Base-by-base conservation (phyloP, 192 early-diverging fungal species). In the Backusella tarrabulga region DNA sequence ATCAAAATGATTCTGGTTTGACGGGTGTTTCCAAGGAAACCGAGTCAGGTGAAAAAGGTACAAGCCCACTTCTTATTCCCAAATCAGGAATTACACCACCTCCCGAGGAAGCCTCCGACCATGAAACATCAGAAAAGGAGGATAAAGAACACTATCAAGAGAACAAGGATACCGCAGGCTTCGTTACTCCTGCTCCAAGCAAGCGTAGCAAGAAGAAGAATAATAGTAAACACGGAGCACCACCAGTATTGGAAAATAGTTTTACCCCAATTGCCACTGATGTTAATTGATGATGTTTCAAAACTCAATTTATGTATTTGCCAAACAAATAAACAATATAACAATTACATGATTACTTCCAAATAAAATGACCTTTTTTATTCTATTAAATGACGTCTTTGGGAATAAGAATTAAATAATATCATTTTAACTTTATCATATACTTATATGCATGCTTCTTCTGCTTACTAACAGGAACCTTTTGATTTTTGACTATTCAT, bases 281-380 rank as follows among this genome's bases (percentile, higher is more conserved):
- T 63, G 56, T 63, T 12, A 63, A 63, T 14, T 63, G 56, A 60
- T 60, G 23, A 12, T 63, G 56, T 63, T 63, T 63, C 56, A 63
- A 63, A 63, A 63, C 56, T 26, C 56, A 63, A 63, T 63, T 63
- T 63, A 63, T 63, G 23, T 63, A 63, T 63, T 63, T 29, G 11
- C 21, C 56, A 63, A 63, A 63, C 56, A 63, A 63, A 63, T 63
- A 63, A 63, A 63, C 23, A 63, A 63, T 63, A 63, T 63, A 63
- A 63, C 23, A 63, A 63, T 63, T 12, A 63, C 26, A 26, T 63
- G 23, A 23, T 63, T 60, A 63, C 23, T 29, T 63, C 12, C 26
- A 63, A 63, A 63, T 63, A 63, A 63, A 63, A 63, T 26, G 26
- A 29, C 56, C 56, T 63, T 63, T 63, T 63, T 63, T 63, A 63